phyloP scores from a whole-genome alignment of 305 asterid genomes.

The Rubia tinctorum region DNA sequence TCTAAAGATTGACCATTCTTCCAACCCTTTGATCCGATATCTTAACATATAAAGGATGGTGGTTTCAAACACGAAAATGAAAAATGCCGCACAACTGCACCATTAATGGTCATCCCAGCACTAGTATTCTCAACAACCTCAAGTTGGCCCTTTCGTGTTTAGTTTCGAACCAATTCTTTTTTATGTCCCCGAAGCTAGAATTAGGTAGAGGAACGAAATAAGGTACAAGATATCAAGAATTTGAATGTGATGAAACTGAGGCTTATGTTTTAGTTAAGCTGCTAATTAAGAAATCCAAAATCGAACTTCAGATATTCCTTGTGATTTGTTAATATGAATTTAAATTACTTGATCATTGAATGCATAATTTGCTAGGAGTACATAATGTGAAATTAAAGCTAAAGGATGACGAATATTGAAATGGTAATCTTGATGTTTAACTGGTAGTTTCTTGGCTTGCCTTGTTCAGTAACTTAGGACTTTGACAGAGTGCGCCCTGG shows the following conservation, averaged over 20 bases:
- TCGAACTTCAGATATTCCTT: neutral
- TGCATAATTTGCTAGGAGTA: neutral
- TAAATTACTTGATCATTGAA: neutral
- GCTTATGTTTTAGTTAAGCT: no score
- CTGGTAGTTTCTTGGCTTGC: neutral
- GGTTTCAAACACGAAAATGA: no score
- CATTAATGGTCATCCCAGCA: no score
- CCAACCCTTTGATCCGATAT: no score
- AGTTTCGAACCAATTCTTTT: no score
- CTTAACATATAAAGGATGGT: no score
- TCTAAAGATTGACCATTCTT: no score
- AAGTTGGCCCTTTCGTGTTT: no score
- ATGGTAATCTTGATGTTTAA: neutral
- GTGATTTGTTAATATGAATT: neutral
- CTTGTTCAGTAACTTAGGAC: conserved; percentile 12
- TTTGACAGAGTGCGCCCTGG: conserved; percentile 38
- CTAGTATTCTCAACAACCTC: no score
- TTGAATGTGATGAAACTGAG: neutral
- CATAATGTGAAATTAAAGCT: neutral
- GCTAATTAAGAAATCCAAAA: neutral
- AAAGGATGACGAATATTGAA: neutral
- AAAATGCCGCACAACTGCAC: no score
- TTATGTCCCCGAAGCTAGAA: no score
- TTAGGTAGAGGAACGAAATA: conserved; percentile 23
- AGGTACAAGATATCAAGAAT: neutral